Base-by-base conservation (phyloP, 108 stramenopile species). In the Cyclotella cryptica region DNA sequence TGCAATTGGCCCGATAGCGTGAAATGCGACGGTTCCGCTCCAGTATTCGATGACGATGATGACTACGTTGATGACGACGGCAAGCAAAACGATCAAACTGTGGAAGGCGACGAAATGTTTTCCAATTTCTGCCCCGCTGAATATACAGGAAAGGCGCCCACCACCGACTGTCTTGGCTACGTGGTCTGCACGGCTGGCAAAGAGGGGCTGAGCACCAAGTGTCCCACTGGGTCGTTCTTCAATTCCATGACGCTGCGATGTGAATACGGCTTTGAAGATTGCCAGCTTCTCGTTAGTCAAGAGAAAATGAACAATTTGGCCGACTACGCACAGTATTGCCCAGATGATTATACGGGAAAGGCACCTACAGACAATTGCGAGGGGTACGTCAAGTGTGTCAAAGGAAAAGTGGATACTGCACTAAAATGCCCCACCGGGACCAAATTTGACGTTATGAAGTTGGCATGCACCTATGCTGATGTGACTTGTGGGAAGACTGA, bases 1-100 rank as follows among this genome's bases (percentile, higher is more conserved):
- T 77, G 76, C 68, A 77, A 61, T 58, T 77, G 76, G 76, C 76
- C 76, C 47, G 26, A 24, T 10, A 35, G 11, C 4, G 68, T 77
- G 24, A 35, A n/a, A 11, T 72, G 71, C 22, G 60, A 35, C 39
- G 35, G 35, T 35, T 35, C 11, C 2, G 27, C 41, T 43, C 54
- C 8, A 0, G 66, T 58, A 5, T 49, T 18, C 12, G 64, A 29
- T 21, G 49, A 43, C 0, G 55, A 68, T 11, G 28, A 39, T 1
- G 35, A 58, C 43, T 55, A 54, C 30, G 44, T 29, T 22, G 75
- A 62, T 19, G 26, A 53, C 10, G 30, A 42, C 12, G 35, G 21
- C 26, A 21, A 39, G 15, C 35, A 63, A 6, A 22, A 39, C 52
- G 47, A 53, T 46, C 19, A 65, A 24, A 10, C 15, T 0, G 51